Conservation (phyloP, 1,284 basidiomycete genomes). For the Mycena citricolor region DNA sequence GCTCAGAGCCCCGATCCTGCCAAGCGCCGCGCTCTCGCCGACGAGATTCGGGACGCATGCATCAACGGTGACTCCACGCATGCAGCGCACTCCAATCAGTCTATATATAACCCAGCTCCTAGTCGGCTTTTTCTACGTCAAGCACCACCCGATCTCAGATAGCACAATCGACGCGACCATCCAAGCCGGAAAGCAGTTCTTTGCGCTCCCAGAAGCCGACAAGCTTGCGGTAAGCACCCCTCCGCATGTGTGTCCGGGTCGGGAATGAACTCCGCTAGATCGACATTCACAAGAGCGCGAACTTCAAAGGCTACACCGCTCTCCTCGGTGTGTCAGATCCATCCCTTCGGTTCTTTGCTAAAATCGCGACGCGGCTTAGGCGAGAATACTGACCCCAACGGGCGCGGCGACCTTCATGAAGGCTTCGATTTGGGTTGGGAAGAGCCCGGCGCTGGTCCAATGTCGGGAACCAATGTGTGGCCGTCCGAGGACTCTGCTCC, state of each 20-base stretch:
- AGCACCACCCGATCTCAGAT: constrained; percentile 73
- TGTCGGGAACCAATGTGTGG: constrained; percentile 68
- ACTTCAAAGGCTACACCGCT: constrained; percentile 82
- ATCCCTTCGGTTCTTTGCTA: too few species aligned
- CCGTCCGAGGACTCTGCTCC: constrained; percentile 40
- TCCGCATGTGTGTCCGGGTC: too few species aligned
- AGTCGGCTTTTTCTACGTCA: constrained; percentile 42
- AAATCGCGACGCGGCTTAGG: constrained; percentile 29
- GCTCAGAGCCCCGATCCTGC: constrained; percentile 43
- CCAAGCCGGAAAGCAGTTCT: constrained; percentile 61
- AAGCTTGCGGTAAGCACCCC: constrained; percentile 59
- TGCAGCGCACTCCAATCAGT: neutral
- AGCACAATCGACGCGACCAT: constrained; percentile 51
- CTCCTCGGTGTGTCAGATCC: constrained; percentile 40
- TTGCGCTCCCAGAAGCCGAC: constrained; percentile 52
- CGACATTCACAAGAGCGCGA: constrained; percentile 67
- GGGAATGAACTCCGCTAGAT: constrained; percentile 52
- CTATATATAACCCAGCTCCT: neutral
- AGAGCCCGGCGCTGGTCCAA: constrained; percentile 42
- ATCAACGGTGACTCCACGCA: constrained; percentile 45
- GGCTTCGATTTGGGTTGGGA: constrained; percentile 85
- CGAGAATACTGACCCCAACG: constrained; percentile 62
- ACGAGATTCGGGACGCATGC: constrained; percentile 70
- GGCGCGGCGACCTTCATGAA: constrained; percentile 80
- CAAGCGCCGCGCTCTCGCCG: constrained; percentile 53